Evolutionary conservation across 78 protist species (phyloP), one percentile per base, ranked within the genome.

Genomic region (Dictyostelium purpureum): DNA sequence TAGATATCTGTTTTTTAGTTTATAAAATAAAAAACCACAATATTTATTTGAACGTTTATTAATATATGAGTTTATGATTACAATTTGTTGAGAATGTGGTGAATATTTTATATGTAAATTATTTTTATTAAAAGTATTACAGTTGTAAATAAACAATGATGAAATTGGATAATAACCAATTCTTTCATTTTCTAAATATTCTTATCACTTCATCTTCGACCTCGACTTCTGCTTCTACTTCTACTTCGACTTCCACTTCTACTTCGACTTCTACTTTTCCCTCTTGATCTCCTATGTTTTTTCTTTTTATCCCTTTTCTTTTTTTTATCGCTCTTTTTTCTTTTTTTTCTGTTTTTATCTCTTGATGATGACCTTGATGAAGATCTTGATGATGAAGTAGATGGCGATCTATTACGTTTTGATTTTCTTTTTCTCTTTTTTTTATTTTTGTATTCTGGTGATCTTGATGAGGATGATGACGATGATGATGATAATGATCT

Each of bases 101-200:
- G n/a, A n/a, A n/a, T n/a, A n/a, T n/a, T n/a, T n/a, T n/a, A n/a
- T n/a, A n/a, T n/a, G n/a, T n/a, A n/a, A n/a, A n/a, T n/a, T n/a
- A n/a, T n/a, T n/a, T n/a, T 35, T 33, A 85, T 42, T 31, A 85
- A 61, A 26, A 73, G 24, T 9, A 85, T 16, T 38, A 85, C 73
- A 4, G 69, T 70, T 37, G 73, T 69, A 21, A 65, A 73, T 70
- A 73, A 85, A 85, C 24, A 85, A 59, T 59, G 92, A 82, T 16
- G 92, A 85, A 5, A 85, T 56, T 59, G 80, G 69, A 73, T 73
- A 85, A 38, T 18, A 73, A 12, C 52, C 42, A 33, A 85, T 59
- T 61, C 92, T 70, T 47, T 85, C 92, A 73, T 66, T 85, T 45
- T 73, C 82, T 40, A 85, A n/a, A 73, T 47, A 47, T 47, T 47